Evolutionary conservation across 805 yeast genomes (phyloP), one percentile per base, ranked within the genome.

Genomic region (Metschnikowia hibisci): DNA sequence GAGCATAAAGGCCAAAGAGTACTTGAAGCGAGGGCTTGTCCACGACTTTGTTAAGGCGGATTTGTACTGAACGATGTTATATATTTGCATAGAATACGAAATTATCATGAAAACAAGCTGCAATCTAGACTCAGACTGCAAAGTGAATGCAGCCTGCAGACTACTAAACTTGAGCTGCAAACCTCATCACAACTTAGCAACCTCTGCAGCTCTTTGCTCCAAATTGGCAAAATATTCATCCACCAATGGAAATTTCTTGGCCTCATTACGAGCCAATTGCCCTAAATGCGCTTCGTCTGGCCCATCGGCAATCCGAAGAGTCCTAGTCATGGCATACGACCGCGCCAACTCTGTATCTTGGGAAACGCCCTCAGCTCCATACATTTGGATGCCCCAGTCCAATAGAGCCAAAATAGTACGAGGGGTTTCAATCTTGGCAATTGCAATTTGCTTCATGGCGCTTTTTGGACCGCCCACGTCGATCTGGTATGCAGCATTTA

Each of bases 231-330:
- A 68, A 43, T 53, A 67, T 22, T 62, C 59, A 45, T 72, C 73
- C 35, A 65, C 67, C n/a, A 47, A 44, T 2, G 54, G 49, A 39
- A 67, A 69, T 32, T 56, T 56, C 52, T 72, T 73, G 10, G 67
- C 61, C 44, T 73, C 76, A 34, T 64, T 58, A 45, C 77, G 69
- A 6, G 78, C 84, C 49, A 81, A 64, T 61, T 80, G 84, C 46
- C 64, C 63, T 56, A 77, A 62, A 56, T 81, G 84, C 3, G 81
- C 82, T 58, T 80, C 85, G 63, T 80, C 85, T 2, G 86, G 86
- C 10, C 85, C 85, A 57, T 81, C 86, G 12, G 85, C 84, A 43
- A 80, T 76, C 48, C 85, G 64, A 43, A 80, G 68, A 34, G 81
- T 77, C 57, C 86, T 68, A 36, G 73, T 64, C 43, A 61, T 59